A percentile compares a stretch with the other conserved stretches of the same genome.
Conservation (phyloP, 441 rosid species). For the Populus hybrid region DNA sequence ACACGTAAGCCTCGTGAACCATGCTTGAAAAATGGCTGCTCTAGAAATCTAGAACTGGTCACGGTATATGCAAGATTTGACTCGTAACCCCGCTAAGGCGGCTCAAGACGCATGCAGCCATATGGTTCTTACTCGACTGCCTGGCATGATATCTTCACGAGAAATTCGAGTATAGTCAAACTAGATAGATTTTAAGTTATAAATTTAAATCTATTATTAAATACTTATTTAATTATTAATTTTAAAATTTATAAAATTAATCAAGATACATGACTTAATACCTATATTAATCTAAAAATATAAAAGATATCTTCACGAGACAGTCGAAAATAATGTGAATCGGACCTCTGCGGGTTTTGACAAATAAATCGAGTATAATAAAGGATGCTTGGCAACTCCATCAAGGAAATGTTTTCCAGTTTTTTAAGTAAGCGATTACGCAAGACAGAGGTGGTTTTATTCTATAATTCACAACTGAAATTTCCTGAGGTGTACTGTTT, state of each 20-base stretch:
- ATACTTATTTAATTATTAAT: too few relatives aligned
- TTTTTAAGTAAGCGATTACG: not conserved
- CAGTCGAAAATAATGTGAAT: not conserved
- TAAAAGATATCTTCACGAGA: not conserved
- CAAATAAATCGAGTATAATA: not conserved
- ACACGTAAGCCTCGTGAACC: not conserved
- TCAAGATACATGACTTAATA: too few relatives aligned
- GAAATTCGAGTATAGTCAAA: too few relatives aligned
- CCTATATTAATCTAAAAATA: too few relatives aligned
- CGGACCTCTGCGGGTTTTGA: not conserved
- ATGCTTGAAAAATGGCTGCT: not conserved
- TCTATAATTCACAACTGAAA: not conserved
- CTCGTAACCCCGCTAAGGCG: conserved; percentile 13
- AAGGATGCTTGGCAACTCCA: not conserved
- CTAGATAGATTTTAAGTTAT: too few relatives aligned
- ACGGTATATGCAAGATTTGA: not conserved
- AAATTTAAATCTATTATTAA: too few relatives aligned
- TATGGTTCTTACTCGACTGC: not conserved
- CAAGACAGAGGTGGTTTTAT: not conserved
- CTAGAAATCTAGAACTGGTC: not conserved
- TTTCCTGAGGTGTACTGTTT: not conserved
- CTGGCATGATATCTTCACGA: not conserved
- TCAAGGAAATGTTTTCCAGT: not conserved
- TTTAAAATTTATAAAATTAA: too few relatives aligned
- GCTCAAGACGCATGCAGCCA: conserved; percentile 7